These are phyloP conservation scores for Aspergillus saccharolyticus DNA, from an alignment of 495 filamentous ascomycete species.

Conservation along the genomic window DNA sequence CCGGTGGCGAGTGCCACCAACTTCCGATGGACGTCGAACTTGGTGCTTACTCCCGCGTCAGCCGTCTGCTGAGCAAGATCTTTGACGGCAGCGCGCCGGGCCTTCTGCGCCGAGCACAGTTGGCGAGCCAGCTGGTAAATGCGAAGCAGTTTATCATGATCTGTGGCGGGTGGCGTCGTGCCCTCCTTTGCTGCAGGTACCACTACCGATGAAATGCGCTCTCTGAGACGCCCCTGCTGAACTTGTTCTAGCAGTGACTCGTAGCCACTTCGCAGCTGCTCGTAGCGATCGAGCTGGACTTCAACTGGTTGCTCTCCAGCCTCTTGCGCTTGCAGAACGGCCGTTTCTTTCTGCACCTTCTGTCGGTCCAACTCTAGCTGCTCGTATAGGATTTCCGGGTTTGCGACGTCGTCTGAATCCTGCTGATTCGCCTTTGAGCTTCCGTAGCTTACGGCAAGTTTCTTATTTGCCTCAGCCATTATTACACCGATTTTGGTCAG, in stretches of 20 bases:
- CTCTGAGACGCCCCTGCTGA: conserved; percentile 28
- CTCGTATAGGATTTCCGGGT: conserved; percentile 39
- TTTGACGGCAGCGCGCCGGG: conserved; percentile 36
- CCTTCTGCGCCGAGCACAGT: conserved; percentile 37
- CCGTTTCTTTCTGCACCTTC: conserved; percentile 35
- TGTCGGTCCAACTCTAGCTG: conserved; percentile 43
- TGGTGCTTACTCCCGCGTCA: conserved; percentile 47
- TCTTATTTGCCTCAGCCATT: conserved; percentile 43
- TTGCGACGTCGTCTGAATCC: conserved; percentile 37
- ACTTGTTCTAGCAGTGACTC: conserved; percentile 43
- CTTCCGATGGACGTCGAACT: conserved; percentile 48
- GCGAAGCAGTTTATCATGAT: conserved; percentile 25
- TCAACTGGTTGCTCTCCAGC: conserved; percentile 28
- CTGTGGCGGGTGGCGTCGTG: conserved; percentile 15
- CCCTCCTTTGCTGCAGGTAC: conserved; percentile 15
- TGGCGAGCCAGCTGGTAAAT: conserved; percentile 33
- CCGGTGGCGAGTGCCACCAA: conserved; percentile 48
- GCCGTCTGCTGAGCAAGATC: conserved; percentile 45
- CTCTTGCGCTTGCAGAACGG: conserved; percentile 28
- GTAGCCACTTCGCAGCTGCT: conserved; percentile 29
- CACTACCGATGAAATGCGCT: conserved; percentile 19
- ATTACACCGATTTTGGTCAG: conserved; percentile 39
- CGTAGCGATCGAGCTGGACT: conserved; percentile 30
- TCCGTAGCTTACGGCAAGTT: conserved; percentile 38
- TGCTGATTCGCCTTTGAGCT: conserved; percentile 35